phyloP scores from a whole-genome alignment of 495 filamentous ascomycete genomes.

The Elasticomyces elasticus region DNA sequence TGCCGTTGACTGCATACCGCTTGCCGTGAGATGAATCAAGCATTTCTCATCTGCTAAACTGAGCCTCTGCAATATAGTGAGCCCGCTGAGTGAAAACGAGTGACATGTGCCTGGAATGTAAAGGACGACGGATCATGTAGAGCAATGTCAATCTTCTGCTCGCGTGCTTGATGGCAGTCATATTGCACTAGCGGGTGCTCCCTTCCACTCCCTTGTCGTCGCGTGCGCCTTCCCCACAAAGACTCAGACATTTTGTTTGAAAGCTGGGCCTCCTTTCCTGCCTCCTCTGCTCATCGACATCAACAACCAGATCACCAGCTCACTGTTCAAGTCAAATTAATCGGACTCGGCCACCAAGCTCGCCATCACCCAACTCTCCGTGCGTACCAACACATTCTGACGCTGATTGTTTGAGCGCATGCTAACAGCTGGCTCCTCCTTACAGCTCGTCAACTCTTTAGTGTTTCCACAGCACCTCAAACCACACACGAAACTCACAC shows the following conservation, averaged over 20 bases:
- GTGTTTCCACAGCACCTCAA: conserved; percentile 27
- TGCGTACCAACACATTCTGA: conserved; percentile 27
- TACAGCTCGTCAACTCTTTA: conserved; percentile 25
- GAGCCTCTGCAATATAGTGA: too few species aligned
- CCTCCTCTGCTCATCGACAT: conserved; percentile 27
- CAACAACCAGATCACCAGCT: conserved; percentile 22
- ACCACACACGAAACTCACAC: conserved; percentile 18
- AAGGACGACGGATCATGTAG: too few species aligned
- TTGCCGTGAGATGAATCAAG: neutral
- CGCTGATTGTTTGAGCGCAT: neutral
- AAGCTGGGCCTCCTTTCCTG: conserved; percentile 9
- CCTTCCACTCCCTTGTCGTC: too few species aligned
- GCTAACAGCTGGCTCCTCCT: neutral
- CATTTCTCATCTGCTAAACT: neutral
- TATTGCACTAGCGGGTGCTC: too few species aligned
- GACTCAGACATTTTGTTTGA: neutral
- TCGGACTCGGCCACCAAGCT: conserved; percentile 35
- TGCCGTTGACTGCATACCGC: conserved; percentile 17
- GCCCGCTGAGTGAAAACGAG: too few species aligned
- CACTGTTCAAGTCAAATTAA: conserved; percentile 14
- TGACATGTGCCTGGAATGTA: too few species aligned
- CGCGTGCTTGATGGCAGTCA: too few species aligned
- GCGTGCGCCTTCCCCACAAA: neutral
- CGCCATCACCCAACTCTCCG: conserved; percentile 35
- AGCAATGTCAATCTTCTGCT: too few species aligned